phyloP scores from a whole-genome alignment of 768 basidiomycete species.

The Suillus variegatus region DNA sequence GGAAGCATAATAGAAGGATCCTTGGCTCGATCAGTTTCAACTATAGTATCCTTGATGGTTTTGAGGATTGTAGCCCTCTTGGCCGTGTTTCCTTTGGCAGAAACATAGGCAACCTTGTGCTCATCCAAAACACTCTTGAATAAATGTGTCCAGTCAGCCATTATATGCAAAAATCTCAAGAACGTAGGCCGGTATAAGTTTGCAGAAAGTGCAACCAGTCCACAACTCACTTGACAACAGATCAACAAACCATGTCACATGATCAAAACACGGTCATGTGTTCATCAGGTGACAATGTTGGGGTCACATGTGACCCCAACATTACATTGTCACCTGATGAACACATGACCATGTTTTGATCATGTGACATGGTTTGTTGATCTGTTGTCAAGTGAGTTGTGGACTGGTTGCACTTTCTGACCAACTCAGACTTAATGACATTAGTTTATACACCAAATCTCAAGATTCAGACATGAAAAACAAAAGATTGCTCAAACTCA shows the following conservation, averaged over 20 bases:
- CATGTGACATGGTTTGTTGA: neutral
- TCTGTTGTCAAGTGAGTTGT: neutral
- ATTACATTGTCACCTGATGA: neutral
- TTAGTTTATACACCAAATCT: neutral
- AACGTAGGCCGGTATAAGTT: no score
- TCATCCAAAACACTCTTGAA: no score
- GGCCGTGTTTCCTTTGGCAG: no score
- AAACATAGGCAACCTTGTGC: no score
- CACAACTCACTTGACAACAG: neutral
- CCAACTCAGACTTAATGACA: no score
- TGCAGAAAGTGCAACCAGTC: neutral
- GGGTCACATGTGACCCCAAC: no score
- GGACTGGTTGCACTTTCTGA: neutral
- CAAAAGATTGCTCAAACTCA: neutral
- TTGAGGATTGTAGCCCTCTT: no score
- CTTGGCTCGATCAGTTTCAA: no score
- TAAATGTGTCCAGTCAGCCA: no score
- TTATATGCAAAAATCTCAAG: no score
- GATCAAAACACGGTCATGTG: neutral
- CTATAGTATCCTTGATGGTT: no score
- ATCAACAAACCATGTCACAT: neutral
- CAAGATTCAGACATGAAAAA: neutral
- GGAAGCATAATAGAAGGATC: no score
- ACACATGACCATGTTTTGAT: neutral
- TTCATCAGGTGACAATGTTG: neutral